These are phyloP conservation scores for Candida sanyaensis DNA, from an alignment of 1,139 yeast genomes.

Conservation along the genomic window DNA sequence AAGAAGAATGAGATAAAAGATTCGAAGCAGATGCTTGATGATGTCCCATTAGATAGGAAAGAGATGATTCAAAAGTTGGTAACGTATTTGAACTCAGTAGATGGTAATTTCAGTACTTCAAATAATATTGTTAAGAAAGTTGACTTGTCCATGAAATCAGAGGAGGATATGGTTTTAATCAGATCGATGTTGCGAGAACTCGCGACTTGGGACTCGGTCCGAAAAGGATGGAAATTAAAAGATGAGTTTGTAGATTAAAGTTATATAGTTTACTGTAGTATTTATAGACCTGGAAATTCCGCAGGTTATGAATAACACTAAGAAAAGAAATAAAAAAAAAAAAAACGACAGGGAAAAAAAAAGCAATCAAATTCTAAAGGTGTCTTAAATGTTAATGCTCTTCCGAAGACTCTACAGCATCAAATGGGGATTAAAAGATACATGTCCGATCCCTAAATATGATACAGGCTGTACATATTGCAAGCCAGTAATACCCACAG, in stretches of 20 bases:
- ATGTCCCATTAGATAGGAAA: conserved; percentile 7
- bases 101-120: conserved; percentile 53
- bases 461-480: conserved; percentile 71
- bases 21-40: conserved; percentile 20
- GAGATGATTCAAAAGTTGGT: conserved; percentile 34
- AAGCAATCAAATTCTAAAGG: too few species aligned
- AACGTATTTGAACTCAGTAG: conserved; percentile 31
- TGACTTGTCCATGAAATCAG: conserved; percentile 47
- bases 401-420: conserved; percentile 10
- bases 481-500: conserved; percentile 43
- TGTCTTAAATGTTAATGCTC: background rate
- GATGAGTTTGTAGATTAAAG: conserved; percentile 41
- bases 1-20: conserved; percentile 20
- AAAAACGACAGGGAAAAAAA: too few species aligned
- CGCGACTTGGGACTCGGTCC: conserved; percentile 63
- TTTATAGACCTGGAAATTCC: background rate
- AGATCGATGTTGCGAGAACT: conserved; percentile 70
- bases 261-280: background rate
- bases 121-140: conserved; percentile 56
- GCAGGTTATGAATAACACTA: background rate
- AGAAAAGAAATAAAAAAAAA: background rate
- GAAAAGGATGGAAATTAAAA: conserved; percentile 67
- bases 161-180: conserved; percentile 60
- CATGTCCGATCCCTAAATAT: conserved; percentile 52
- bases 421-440: conserved; percentile 10